Evolutionary conservation across 805 yeast genomes (phyloP).

Genomic region (Hanseniaspora pseudoguilliermondii): DNA sequence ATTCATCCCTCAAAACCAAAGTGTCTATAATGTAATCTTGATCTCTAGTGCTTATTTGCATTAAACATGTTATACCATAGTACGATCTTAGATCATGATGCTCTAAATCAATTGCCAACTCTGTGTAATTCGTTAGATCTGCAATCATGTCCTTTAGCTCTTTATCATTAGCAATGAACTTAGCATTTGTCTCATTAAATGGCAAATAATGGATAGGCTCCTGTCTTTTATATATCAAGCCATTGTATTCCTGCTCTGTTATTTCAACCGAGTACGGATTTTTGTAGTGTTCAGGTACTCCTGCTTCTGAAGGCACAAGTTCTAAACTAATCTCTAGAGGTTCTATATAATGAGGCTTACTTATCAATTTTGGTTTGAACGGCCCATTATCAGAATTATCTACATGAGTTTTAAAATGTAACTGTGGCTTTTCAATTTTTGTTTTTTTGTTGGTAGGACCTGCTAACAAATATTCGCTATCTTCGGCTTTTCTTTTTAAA

Average conservation of each 20-base stretch:
- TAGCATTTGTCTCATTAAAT: slow-evolving; percentile 54
- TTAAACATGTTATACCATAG: slow-evolving; percentile 77
- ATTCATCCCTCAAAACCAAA: slow-evolving; percentile 58
- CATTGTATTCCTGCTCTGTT: slow-evolving; percentile 54
- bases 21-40: slow-evolving; percentile 84
- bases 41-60: slow-evolving; percentile 81
- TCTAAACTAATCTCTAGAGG: slow-evolving; percentile 42
- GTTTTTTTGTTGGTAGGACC: slow-evolving; percentile 14
- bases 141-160: slow-evolving; percentile 42
- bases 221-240: slow-evolving; percentile 32
- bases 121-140: slow-evolving; percentile 39
- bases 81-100: slow-evolving; percentile 89
- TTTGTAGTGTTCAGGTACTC: slow-evolving; percentile 45
- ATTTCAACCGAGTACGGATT: slow-evolving; percentile 81
- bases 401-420: slow-evolving; percentile 40
- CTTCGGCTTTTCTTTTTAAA: slow-evolving; percentile 17
- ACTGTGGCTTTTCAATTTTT: slow-evolving; percentile 51
- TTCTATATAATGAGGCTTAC: slow-evolving; percentile 58
- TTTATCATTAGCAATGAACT: slow-evolving; percentile 57
- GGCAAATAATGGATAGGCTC: slow-evolving; percentile 44
- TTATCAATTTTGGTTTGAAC: slow-evolving; percentile 57
- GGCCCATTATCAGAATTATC: slow-evolving; percentile 62
- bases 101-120: slow-evolving; percentile 86
- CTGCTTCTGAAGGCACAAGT: slow-evolving; percentile 30
- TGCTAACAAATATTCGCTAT: slow-evolving; percentile 6